Percentiles rank a stretch among this genome's conserved stretches.
Evolutionary conservation across 2,329 filamentous ascomycete species (phyloP).

Genomic region (Anthostomella pinea): DNA sequence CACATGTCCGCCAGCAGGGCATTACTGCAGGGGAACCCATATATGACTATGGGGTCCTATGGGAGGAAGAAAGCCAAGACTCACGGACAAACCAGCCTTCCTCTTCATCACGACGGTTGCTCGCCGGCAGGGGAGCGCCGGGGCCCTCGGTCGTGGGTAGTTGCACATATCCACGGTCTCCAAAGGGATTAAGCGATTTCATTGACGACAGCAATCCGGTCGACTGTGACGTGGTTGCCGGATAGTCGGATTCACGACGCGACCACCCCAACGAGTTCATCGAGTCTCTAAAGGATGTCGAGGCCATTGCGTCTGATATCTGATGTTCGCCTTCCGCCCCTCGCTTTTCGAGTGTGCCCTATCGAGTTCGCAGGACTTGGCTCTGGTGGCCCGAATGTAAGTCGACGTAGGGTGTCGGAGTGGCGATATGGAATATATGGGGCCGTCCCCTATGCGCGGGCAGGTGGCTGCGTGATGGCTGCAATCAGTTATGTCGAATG

Average conservation of each 20-base stretch:
- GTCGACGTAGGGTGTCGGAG: slow-evolving; percentile 13
- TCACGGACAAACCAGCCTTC: slow-evolving; percentile 95
- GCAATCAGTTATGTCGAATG: slow-evolving; percentile 20
- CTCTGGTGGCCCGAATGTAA: too few species aligned
- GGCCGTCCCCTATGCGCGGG: slow-evolving; percentile 11
- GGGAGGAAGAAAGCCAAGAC: slow-evolving; percentile 39
- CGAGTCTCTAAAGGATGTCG: slow-evolving; percentile 84
- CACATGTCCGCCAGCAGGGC: slow-evolving; percentile 39
- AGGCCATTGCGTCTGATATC: slow-evolving; percentile 63
- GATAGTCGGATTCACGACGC: slow-evolving; percentile 73
- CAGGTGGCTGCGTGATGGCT: slow-evolving; percentile 21
- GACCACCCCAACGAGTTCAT: slow-evolving; percentile 96
- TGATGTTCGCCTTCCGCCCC: too few species aligned
- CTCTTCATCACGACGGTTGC: slow-evolving; percentile 84
- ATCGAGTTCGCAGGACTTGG: too few species aligned
- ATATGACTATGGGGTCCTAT: slow-evolving; percentile 22
- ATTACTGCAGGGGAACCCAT: slow-evolving; percentile 40
- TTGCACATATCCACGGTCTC: slow-evolving; percentile 80
- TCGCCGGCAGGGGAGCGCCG: slow-evolving; percentile 82
- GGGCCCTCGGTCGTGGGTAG: slow-evolving; percentile 81
- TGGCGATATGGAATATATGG: slow-evolving; percentile 14
- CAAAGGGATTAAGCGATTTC: slow-evolving; percentile 84
- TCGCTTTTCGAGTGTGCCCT: too few species aligned
- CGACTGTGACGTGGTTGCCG: slow-evolving; percentile 68
- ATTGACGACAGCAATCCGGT: slow-evolving; percentile 77